Conservation (phyloP, 2,329 filamentous ascomycete species). For the Paecilomyces fulvus region DNA sequence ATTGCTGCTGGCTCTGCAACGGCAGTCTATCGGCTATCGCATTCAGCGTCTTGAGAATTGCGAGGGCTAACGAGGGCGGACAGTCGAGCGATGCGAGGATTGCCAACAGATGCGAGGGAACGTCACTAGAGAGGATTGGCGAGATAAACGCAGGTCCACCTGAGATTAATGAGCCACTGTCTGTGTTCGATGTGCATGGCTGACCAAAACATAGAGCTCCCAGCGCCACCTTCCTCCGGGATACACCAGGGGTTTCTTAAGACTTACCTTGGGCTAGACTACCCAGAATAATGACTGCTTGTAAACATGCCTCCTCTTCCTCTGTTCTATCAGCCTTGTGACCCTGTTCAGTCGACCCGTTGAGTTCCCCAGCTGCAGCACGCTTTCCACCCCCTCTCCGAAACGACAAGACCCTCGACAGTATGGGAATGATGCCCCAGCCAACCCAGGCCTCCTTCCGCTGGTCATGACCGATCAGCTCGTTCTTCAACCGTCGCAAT, state of each 20-base stretch:
- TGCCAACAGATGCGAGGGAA: constrained; percentile 61
- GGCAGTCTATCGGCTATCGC: constrained; percentile 60
- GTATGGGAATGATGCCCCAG: constrained; percentile 53
- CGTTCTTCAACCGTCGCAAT: constrained; percentile 73
- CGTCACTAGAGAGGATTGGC: constrained; percentile 60
- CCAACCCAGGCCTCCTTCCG: constrained; percentile 73
- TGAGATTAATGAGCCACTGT: constrained; percentile 31
- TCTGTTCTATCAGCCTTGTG: constrained; percentile 41
- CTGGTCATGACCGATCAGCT: constrained; percentile 77
- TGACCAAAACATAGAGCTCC: neutral
- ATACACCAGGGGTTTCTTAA: constrained; percentile 17
- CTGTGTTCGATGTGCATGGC: neutral
- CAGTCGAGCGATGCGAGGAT: constrained; percentile 59
- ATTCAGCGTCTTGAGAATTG: constrained; percentile 65
- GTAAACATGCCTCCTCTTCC: constrained; percentile 61
- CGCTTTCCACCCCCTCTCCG: constrained; percentile 32
- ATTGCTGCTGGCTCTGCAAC: constrained; percentile 45
- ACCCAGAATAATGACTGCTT: constrained; percentile 75
- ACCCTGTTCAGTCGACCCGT: constrained; percentile 13
- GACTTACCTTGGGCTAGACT: constrained; percentile 69
- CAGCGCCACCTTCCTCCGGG: neutral
- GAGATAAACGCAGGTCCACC: constrained; percentile 71
- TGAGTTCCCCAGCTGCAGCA: constrained; percentile 16
- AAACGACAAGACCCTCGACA: constrained; percentile 42
- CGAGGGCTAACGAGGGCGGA: constrained; percentile 58